Evolutionary conservation across 1,284 basidiomycete genomes (phyloP).

Genomic region (Trichosporon sp.): DNA sequence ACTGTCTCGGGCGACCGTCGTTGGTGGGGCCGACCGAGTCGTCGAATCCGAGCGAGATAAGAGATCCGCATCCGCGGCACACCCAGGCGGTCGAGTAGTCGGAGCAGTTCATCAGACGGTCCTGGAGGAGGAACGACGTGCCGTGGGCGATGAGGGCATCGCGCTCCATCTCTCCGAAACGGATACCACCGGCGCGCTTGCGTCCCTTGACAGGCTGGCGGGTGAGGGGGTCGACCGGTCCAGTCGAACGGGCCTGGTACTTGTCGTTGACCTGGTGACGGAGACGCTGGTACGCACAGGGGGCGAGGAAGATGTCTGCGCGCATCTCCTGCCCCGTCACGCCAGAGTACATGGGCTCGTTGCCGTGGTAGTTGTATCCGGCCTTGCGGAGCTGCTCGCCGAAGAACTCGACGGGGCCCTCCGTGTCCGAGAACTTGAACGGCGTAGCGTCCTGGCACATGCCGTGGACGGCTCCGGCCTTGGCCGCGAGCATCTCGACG

Average conservation of each 20-base stretch:
- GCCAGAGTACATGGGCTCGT: slow-evolving; percentile 99
- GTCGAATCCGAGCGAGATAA: slow-evolving; percentile 93
- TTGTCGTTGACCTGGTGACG: slow-evolving; percentile 94
- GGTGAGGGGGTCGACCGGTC: slow-evolving; percentile 91
- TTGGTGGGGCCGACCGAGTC: slow-evolving; percentile 57
- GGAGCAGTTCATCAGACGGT: slow-evolving; percentile 98
- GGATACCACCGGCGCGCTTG: slow-evolving; percentile 97
- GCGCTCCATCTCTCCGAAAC: slow-evolving; percentile 99
- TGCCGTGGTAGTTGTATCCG: slow-evolving; percentile 98
- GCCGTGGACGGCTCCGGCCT: slow-evolving; percentile 97
- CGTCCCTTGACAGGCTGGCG: slow-evolving; percentile 98
- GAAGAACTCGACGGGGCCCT: slow-evolving; percentile 94
- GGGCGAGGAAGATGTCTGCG: slow-evolving; percentile 96
- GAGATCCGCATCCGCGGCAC: slow-evolving; percentile 88
- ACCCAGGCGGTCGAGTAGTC: slow-evolving; percentile 99
- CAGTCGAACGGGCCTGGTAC: slow-evolving; percentile 97
- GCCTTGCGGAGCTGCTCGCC: slow-evolving; percentile 88
- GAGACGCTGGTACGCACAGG: slow-evolving; percentile 97
- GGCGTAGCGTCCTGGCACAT: slow-evolving; percentile 97
- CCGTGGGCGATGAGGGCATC: slow-evolving; percentile 98
- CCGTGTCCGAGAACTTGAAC: slow-evolving; percentile 95
- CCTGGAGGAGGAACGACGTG: slow-evolving; percentile 94
- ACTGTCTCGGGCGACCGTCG: slow-evolving; percentile 60
- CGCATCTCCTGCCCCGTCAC: slow-evolving; percentile 98
- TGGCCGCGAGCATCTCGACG: slow-evolving; percentile 97